Evolutionary conservation across 805 yeast species (phyloP), one percentile per base, ranked within the genome.

Genomic region (Metschnikowia kunwiensis): DNA sequence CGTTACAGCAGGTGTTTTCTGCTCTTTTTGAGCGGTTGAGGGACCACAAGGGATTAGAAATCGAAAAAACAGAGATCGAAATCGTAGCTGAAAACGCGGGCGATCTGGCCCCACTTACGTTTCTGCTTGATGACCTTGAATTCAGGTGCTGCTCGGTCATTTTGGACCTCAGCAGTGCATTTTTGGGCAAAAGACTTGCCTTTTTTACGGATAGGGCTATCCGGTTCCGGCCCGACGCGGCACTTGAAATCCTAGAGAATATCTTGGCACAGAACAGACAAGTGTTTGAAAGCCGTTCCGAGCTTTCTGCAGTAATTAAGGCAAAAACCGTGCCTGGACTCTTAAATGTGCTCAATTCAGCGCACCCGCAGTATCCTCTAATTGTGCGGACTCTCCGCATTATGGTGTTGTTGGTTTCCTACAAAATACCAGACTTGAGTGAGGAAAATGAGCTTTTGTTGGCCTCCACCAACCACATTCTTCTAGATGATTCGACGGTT

Each of bases 401-500:
- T 7, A 70, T 86, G 11, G 69, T 72, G 24, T 63, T 87, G 4
- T 55, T 91, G 27, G 58, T 88, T 5, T 65, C 75, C 22, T 53
- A 63, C 7, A 85, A 79, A 47, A 66, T 88, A 14, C 60, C 69
- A 0, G 70, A 77, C 5, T 60, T 91, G 24, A 82, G 77, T 34
- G 73, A 83, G 21, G 97, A 91, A 57, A 71, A 85, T 17, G 96
- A 88, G 51, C 88, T 87, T 5, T 77, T 89, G 2, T 60, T 91
- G 11, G 80, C 94, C 0, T 65, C 84, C 17, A 59, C 88, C 22
- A 85, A 84, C 12, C 94, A 85, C 53, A 72, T 75, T n/a, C 53
- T 86, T n/a, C 68, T 81, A 1, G 65, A 68, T 22, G 79, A 77
- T 5, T 70, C 80, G 0, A 70, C 71, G 0, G 50, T 74, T 2